These are phyloP conservation scores for Dorcoceras hygrometricum DNA, from an alignment of 257 asterid species.

Conservation along the genomic window DNA sequence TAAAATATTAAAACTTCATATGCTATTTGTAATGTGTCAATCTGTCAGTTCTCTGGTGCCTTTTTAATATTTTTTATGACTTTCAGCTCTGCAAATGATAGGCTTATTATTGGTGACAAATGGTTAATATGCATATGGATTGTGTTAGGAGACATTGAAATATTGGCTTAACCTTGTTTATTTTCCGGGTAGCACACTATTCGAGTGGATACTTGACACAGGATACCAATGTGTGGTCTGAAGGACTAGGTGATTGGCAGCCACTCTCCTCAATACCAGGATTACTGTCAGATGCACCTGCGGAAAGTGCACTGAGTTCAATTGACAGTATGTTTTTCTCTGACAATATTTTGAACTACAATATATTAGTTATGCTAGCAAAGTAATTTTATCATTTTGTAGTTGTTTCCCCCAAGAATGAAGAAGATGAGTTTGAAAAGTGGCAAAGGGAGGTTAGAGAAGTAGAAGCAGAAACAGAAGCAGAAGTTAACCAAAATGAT, in stretches of 20 bases:
- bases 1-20: constrained; percentile 21
- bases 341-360: constrained; percentile 5
- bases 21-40: constrained; percentile 29
- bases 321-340: constrained; percentile 31
- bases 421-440: constrained; percentile 85
- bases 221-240: constrained; percentile 79
- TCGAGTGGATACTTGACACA: constrained; percentile 67
- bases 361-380: constrained; percentile 10
- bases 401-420: constrained; percentile 50
- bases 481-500: constrained; percentile 38
- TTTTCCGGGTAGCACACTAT: constrained; percentile 69
- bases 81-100: constrained; percentile 33
- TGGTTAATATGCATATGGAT: constrained; percentile 31
- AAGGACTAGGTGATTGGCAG: constrained; percentile 82
- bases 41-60: constrained; percentile 28
- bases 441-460: constrained; percentile 82
- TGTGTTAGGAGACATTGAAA: constrained; percentile 28
- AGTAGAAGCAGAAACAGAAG: constrained; percentile 73
- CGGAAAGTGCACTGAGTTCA: constrained; percentile 39
- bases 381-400: constrained; percentile 21
- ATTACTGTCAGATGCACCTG: constrained; percentile 32
- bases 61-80: constrained; percentile 22
- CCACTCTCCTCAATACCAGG: constrained; percentile 63
- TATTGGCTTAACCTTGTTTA: constrained; percentile 43
- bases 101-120: constrained; percentile 31